A percentile compares a stretch with the other conserved stretches of the same genome.
Evolutionary conservation across 805 yeast genomes (phyloP).

Genomic region (Komagataella pastoris): DNA sequence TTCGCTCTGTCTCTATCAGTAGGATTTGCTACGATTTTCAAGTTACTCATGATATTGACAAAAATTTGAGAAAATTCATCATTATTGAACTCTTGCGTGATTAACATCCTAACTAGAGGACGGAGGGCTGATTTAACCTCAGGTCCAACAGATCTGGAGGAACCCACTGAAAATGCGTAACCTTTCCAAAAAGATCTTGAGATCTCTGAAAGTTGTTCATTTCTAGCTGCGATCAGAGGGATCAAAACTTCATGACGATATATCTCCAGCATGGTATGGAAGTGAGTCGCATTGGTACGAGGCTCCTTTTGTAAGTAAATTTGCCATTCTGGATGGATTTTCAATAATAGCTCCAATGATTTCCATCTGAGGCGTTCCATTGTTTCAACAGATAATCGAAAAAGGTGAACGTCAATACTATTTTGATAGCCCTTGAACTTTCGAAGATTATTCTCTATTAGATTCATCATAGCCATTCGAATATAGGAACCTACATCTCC

Average conservation of each 20-base stretch:
- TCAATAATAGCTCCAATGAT: slow-evolving; percentile 25
- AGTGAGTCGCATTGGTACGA: neutral
- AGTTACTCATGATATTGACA: neutral
- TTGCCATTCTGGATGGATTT: slow-evolving; percentile 11
- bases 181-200: slow-evolving; percentile 42
- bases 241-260: slow-evolving; percentile 1
- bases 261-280: slow-evolving; percentile 6
- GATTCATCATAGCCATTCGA: slow-evolving; percentile 33
- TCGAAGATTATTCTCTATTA: slow-evolving; percentile 19
- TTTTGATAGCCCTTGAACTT: slow-evolving; percentile 6
- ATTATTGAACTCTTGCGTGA: slow-evolving; percentile 5
- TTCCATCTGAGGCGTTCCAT: slow-evolving; percentile 36
- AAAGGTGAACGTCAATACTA: slow-evolving; percentile 20
- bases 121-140: neutral
- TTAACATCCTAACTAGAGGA: neutral
- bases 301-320: neutral
- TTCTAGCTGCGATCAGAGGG: neutral
- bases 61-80: slow-evolving; percentile 2
- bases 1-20: neutral
- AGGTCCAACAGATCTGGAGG: slow-evolving; percentile 10
- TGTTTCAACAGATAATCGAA: slow-evolving; percentile 52
- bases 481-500: slow-evolving; percentile 90
- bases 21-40: slow-evolving; percentile 13
- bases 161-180: slow-evolving; percentile 39
- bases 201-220: slow-evolving; percentile 3